Evolutionary conservation across 768 basidiomycete genomes (phyloP).

Genomic region (Russula compacta): DNA sequence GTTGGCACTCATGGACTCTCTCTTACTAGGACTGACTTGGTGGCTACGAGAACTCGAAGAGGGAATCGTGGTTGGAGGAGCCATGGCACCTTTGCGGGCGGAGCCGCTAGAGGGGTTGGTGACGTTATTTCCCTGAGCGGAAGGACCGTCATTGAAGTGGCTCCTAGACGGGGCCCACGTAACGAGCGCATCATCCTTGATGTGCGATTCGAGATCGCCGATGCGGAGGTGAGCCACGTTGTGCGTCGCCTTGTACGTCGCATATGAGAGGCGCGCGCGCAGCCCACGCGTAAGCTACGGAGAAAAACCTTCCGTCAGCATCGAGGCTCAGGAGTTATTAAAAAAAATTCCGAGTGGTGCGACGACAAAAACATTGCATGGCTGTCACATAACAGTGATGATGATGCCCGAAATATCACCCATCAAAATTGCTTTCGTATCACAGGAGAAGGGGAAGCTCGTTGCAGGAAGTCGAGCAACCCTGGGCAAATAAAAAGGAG

Average conservation of each 20-base stretch:
- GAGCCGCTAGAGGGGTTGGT: conserved; percentile 23
- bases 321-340: neutral
- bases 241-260: conserved; percentile 74
- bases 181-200: conserved; percentile 31
- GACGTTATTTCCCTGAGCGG: conserved; percentile 38
- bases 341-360: neutral
- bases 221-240: conserved; percentile 59
- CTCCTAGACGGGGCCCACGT: conserved; percentile 22
- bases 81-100: conserved; percentile 35
- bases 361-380: neutral
- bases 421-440: neutral
- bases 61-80: conserved; percentile 30
- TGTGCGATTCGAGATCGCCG: conserved; percentile 62
- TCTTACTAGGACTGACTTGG: conserved; percentile 21
- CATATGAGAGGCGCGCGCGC: conserved; percentile 72
- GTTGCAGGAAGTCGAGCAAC: neutral
- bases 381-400: neutral
- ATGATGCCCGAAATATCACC: neutral
- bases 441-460: neutral
- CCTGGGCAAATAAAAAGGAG: neutral
- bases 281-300: conserved; percentile 70
- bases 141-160: conserved; percentile 44
- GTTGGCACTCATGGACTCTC: conserved; percentile 28
- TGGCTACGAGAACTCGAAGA: conserved; percentile 14
- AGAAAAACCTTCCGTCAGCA: conserved; percentile 23